Base-by-base conservation (phyloP, 2,329 filamentous ascomycete genomes). In the Aspergillus piperis region DNA sequence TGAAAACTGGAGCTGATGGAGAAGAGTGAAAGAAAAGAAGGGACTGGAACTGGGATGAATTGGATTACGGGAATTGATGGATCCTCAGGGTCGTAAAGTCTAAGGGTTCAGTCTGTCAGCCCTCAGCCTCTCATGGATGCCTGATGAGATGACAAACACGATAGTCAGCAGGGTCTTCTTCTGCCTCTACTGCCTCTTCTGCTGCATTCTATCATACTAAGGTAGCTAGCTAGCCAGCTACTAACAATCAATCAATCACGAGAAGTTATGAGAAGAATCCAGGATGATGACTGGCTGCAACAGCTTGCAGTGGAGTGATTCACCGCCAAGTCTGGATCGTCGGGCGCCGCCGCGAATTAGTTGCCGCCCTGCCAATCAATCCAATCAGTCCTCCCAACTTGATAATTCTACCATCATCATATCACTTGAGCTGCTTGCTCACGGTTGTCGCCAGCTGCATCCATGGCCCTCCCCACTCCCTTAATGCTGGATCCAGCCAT, bases 401-500 rank as follows among this genome's bases (percentile, higher is more conserved):
- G 15, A 4, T 11, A 32, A 30, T 53, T 8, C 15, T 21, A 6
- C 19, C 38, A 56, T 23, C 41, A 10, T 32, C 11, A 5, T 36
- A 36, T 36, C 32, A 36, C 32, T 13, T 36, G 2, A 32, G 30
- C 10, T 36, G 10, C 10, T 36, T 30, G 27, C 32, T 36, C 32
- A 36, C 32, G 32, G 32, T 36, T 15, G 5, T 36, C 32, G 11
- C 32, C 32, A 36, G 11, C 19, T 23, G 8, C 38, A 38, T 53
- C 48, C 59, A 64, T 66, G 55, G 32, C 50, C 5, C 23, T 39
- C 27, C 50, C 54, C 4, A 30, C 42, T 27, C 59, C 38, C n/a
- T 58, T 65, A 48, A 60, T 57, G 30, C 47, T 69, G 38, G 70
- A 70, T 62, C 70, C 64, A n/a, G 66, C 69, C 54, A 64, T 70